Evolutionary conservation across 305 asterid genomes (phyloP).

Genomic region (Ruellia speciosa): DNA sequence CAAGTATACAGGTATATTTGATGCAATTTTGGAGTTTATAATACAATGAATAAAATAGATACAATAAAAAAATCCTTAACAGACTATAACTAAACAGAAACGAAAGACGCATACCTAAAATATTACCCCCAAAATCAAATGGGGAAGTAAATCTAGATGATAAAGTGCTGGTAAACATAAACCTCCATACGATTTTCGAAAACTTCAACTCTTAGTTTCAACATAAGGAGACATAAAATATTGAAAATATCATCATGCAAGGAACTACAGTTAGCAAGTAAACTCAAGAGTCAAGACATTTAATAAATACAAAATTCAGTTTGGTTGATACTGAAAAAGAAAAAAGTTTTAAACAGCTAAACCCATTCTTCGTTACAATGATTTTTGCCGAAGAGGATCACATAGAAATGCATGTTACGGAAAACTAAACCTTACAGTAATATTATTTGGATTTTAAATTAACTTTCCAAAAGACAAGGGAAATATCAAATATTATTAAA

Average conservation of each 20-base stretch:
- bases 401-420: not conserved
- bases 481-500: no score
- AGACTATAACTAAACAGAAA: no score
- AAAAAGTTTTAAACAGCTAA: not conserved
- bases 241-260: not conserved
- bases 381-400: not conserved
- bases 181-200: no score
- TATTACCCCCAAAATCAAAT: no score
- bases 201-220: not conserved
- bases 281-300: not conserved
- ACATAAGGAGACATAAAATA: not conserved
- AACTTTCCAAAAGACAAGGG: not conserved
- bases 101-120: not conserved
- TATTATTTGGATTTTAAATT: no score
- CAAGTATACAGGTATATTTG: not conserved
- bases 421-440: no score
- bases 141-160: not conserved
- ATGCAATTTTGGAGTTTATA: no score
- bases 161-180: no score
- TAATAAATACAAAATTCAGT: not conserved
- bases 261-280: not conserved
- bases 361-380: not conserved
- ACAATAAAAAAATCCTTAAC: no score
- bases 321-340: not conserved
- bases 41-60: no score